These are phyloP conservation scores for Phytophthora tentaculata DNA, from an alignment of 352 stramenopile genomes.

Conservation along the genomic window DNA sequence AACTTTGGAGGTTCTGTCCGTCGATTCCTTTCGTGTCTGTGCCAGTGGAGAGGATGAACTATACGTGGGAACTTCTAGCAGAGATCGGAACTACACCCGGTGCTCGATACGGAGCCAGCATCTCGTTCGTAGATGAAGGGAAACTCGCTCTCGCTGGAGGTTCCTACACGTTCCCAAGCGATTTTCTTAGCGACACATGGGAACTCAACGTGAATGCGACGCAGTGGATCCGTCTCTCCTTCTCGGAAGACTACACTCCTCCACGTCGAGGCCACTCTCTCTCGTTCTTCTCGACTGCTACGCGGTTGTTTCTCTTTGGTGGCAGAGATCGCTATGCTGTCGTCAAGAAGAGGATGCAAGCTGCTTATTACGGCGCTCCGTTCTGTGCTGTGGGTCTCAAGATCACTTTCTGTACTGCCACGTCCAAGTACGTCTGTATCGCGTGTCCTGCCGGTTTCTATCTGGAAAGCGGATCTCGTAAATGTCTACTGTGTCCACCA, in stretches of 20 bases:
- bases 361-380: conserved; percentile 57
- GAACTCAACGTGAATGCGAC: conserved; percentile 73
- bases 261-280: conserved; percentile 62
- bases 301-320: conserved; percentile 59
- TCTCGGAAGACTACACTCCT: conserved; percentile 54
- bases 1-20: background rate
- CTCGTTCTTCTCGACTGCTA: conserved; percentile 43
- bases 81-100: conserved; percentile 6
- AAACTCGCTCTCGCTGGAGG: conserved; percentile 65
- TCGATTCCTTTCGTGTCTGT: conserved; percentile 18
- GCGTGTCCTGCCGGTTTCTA: conserved; percentile 67
- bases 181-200: conserved; percentile 77
- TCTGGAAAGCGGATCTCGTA: conserved; percentile 58
- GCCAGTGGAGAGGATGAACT: conserved; percentile 3
- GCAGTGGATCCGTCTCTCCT: conserved; percentile 68
- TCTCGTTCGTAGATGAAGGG: conserved; percentile 64
- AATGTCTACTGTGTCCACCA: conserved; percentile 49
- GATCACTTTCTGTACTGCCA: conserved; percentile 60
- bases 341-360: conserved; percentile 56
- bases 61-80: conserved; percentile 4
- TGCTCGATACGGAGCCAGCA: conserved; percentile 61
- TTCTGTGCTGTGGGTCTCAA: conserved; percentile 53
- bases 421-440: conserved; percentile 65
- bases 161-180: conserved; percentile 77
- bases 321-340: conserved; percentile 69